Evolutionary conservation across 2,329 filamentous ascomycete species (phyloP).

Genomic region (Herpomyces periplanetae): DNA sequence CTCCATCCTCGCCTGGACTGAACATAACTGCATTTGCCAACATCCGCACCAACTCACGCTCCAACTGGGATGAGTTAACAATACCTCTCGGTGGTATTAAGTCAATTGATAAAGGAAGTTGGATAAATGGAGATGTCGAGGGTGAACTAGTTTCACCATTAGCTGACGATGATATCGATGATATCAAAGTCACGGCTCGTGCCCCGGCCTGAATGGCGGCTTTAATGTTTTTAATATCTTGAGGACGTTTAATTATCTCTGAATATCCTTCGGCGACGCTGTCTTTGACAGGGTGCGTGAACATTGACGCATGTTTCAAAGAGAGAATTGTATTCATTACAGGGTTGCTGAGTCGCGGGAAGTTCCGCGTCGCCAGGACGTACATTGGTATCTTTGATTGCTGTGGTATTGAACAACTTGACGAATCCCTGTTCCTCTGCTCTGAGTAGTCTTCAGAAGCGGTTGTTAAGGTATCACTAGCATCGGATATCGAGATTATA

Average conservation of each 20-base stretch:
- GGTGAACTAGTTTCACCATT: conserved; percentile 2
- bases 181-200: conserved; percentile 22
- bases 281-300: conserved; percentile 31
- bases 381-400: conserved; percentile 5
- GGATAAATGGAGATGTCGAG: conserved; percentile 8
- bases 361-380: conserved; percentile 11
- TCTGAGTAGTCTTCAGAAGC: too few species aligned
- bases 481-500: too few species aligned
- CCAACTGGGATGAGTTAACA: conserved; percentile 64
- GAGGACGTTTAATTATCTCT: conserved; percentile 28
- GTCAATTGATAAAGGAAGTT: conserved; percentile 29
- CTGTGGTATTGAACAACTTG: too few species aligned
- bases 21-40: conserved; percentile 97
- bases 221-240: conserved; percentile 38
- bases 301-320: conserved; percentile 40
- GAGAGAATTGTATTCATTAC: conserved; percentile 36
- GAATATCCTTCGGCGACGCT: conserved; percentile 35
- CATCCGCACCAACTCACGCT: conserved; percentile 78
- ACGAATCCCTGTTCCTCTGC: too few species aligned
- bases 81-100: conserved; percentile 54
- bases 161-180: conserved; percentile 7
- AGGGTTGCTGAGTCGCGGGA: conserved; percentile 25
- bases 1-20: conserved; percentile 40
- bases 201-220: conserved; percentile 18
- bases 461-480: too few species aligned